Conservation (phyloP, 345 rosid species). For the Eucalyptus cloeziana region DNA sequence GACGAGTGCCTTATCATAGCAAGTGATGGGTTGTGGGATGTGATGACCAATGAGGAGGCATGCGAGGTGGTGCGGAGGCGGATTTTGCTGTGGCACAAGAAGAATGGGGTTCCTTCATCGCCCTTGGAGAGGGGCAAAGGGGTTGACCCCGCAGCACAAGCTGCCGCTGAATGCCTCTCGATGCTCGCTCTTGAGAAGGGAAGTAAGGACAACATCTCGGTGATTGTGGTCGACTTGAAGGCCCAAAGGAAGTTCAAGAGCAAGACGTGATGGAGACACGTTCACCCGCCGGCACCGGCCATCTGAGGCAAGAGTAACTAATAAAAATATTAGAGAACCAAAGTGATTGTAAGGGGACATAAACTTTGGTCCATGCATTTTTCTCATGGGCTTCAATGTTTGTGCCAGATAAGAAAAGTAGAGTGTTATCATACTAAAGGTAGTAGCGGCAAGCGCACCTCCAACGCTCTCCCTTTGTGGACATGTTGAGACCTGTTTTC, state of each 20-base stretch:
- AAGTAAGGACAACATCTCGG: conserved; percentile 78
- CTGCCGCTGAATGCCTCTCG: conserved; percentile 68
- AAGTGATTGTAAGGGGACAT: conserved; percentile 22
- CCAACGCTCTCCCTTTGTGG: neutral
- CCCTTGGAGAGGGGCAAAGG: conserved; percentile 53
- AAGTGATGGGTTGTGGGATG: conserved; percentile 75
- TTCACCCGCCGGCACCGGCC: neutral
- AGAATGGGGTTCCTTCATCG: conserved; percentile 29
- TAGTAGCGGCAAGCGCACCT: neutral
- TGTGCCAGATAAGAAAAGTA: conserved; percentile 25
- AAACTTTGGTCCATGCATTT: conserved; percentile 65
- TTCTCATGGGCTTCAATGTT: conserved; percentile 58
- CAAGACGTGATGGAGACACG: conserved; percentile 25
- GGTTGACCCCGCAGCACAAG: conserved; percentile 64
- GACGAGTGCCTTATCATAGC: conserved; percentile 68
- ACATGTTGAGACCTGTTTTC: neutral
- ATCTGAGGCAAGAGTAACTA: conserved; percentile 1
- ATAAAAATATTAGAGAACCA: conserved; percentile 9
- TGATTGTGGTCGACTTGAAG: conserved; percentile 83
- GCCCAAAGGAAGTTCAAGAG: conserved; percentile 76
- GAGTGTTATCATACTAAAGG: neutral
- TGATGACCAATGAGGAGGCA: conserved; percentile 58
- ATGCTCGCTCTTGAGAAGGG: conserved; percentile 72
- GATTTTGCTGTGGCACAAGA: conserved; percentile 76
- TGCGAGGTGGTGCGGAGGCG: conserved; percentile 61